Conservation (phyloP, 352 stramenopile species). For the Phytophthora quininea region DNA sequence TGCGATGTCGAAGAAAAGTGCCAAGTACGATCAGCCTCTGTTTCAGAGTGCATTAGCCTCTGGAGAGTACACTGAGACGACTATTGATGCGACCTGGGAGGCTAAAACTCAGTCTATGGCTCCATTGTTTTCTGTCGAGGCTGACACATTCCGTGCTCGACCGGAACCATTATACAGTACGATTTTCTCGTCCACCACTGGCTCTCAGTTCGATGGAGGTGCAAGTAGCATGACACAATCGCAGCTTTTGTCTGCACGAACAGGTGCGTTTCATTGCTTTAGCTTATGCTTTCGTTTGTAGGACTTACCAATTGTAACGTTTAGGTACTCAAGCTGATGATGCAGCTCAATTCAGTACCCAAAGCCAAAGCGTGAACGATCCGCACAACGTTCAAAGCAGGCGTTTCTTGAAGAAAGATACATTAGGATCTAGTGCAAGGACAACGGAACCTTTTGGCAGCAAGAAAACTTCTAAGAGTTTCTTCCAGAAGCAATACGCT, state of each 20-base stretch:
- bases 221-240: constrained; percentile 39
- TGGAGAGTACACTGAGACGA: constrained; percentile 51
- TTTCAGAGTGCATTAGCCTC: constrained; percentile 60
- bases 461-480: constrained; percentile 45
- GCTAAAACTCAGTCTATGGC: constrained; percentile 71
- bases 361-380: not conserved
- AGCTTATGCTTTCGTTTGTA: too few species aligned
- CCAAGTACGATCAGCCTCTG: constrained; percentile 39
- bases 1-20: constrained; percentile 34
- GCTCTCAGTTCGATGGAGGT: constrained; percentile 14
- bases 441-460: constrained; percentile 20
- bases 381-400: constrained; percentile 13
- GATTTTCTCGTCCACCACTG: constrained; percentile 4
- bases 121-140: constrained; percentile 79
- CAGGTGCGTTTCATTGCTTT: constrained; percentile 13
- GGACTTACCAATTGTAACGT: not conserved
- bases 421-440: not conserved
- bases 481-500: constrained; percentile 71
- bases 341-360: not conserved
- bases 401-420: constrained; percentile 44
- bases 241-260: constrained; percentile 44
- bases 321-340: not conserved
- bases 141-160: constrained; percentile 46
- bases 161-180: constrained; percentile 7
- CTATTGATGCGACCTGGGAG: constrained; percentile 77